Evolutionary conservation across 2,329 filamentous ascomycete genomes (phyloP), one percentile per base, ranked within the genome.

Genomic region (Cordyceps tenuipes): DNA sequence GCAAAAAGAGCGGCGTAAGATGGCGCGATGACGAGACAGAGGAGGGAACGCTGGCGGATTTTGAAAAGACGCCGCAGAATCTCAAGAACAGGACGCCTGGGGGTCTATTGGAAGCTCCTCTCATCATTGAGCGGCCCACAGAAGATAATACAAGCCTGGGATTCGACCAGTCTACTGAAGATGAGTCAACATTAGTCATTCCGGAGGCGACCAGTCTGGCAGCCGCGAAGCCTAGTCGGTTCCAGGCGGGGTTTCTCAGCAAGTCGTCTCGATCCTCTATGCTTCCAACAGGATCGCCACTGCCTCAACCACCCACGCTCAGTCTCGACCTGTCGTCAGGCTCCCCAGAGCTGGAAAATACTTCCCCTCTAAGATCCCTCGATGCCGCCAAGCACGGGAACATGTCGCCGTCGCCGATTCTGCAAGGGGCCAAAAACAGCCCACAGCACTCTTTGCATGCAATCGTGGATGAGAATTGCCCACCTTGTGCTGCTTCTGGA

Each of bases 1-100:
- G 83, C 10, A 83, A 86, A 1, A 71, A 76, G 59, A 91, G 91
- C 62, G 87, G 82, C 50, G 93, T 99, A 6, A 84, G 93, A 64
- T 99, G 94, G 94, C 86, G 90, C 61, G 94, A 97, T 68, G 94
- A 97, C 67, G 90, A 84, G 68, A 77, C 87, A 2, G 88, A 95
- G 68, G 85, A 93, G 56, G 92, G 91, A 26, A 86, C 87, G 0
- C 77, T 97, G 60, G 91, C 89, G 12, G 94, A 97, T 70, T 97
- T 93, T 70, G 90, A 93, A 69, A 90, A 91, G 74, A 97, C 93
- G 3, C 93, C 94, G 1, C 83, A 91, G 71, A 89, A 87, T 69
- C 72, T 81, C 9, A 77, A 65, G 23, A 63, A 82, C 17, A 78
- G 78, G 2, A 82, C 83, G 0, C 82, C 85, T 7, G 82, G 85